Evolutionary conservation across 2,329 filamentous ascomycete genomes (phyloP), one percentile per base, ranked within the genome.

Genomic region (Seiridium unicorne): DNA sequence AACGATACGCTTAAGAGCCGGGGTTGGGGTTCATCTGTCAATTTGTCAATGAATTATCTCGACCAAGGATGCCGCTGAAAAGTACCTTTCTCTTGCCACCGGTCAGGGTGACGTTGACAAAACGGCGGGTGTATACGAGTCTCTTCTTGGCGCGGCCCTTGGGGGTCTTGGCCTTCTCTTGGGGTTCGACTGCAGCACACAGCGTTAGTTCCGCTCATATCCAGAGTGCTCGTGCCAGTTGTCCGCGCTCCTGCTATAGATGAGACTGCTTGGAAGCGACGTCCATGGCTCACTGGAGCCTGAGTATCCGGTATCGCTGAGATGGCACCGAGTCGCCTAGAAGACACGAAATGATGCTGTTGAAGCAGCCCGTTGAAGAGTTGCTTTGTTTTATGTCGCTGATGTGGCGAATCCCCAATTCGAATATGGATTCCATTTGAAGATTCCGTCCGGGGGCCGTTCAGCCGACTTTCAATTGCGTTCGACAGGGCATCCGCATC

Each of bases 121-220:
- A 98, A 76, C 94, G 93, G 79, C 94, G 91, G 73, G 92, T 97
- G 88, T 97, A 97, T 80, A 87, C 89, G 79, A 96, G 89, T 76
- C 94, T 89, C 93, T 98, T 98, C 84, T 95, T 92, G 72, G 94
- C 94, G 77, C 94, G 93, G 77, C 94, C 94, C 89, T 97, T 97
- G 78, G 94, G 93, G 73, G 84, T 86, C 91, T 98, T 97, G 83
- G 91, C 85, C 90, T 97, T 97, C 89, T 97, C 93, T 73, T 77
- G 68, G 18, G 18, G 18, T 26, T 26, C 18, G 18, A 26, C 18
- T 26, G 18, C 18, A 26, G 18, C 18, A 26, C 18, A 26, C 18
- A 26, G 18, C 18, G 18, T 26, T 26, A 26, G 18, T 26, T 26
- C 18, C 18, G 18, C 18, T 26, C 18, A 26, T 26, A 26, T 26